phyloP scores from a whole-genome alignment of 148 eudicot genomes.

The Arctostaphylos glauca region DNA sequence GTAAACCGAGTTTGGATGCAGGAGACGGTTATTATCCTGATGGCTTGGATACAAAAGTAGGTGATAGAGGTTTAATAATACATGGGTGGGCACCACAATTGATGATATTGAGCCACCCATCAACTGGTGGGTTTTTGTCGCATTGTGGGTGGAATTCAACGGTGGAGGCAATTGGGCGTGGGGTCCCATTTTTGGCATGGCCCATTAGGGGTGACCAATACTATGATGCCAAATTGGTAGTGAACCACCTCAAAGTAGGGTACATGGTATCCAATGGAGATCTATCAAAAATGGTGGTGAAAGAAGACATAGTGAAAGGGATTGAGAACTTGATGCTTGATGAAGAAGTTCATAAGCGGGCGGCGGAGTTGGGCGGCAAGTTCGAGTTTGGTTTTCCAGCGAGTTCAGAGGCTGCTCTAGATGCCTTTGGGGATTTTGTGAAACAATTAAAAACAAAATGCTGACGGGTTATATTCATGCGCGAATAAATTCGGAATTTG shows the following conservation, averaged over 20 bases:
- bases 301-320: slow-evolving; percentile 42
- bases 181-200: slow-evolving; percentile 64
- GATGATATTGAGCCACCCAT: slow-evolving; percentile 60
- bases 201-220: slow-evolving; percentile 73
- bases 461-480: too few relatives aligned
- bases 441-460: background rate
- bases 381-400: slow-evolving; percentile 44
- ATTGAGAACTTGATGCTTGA: slow-evolving; percentile 47
- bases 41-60: slow-evolving; percentile 42
- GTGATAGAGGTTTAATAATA: slow-evolving; percentile 52
- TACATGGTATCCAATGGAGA: slow-evolving; percentile 31
- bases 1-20: background rate
- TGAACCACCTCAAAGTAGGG: slow-evolving; percentile 43
- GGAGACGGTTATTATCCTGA: slow-evolving; percentile 39
- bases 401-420: slow-evolving; percentile 43
- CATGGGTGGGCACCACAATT: slow-evolving; percentile 76
- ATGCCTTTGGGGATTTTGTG: slow-evolving; percentile 31
- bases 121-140: slow-evolving; percentile 61
- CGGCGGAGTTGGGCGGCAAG: slow-evolving; percentile 18
- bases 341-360: slow-evolving; percentile 36
- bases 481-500: too few relatives aligned
- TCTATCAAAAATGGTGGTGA: slow-evolving; percentile 36
- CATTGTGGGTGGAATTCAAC: slow-evolving; percentile 85
- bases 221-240: slow-evolving; percentile 53
- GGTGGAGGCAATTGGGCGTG: slow-evolving; percentile 46